These are phyloP conservation scores for Nicotiana obtusifolia DNA, from an alignment of 257 asterid genomes.

Conservation along the genomic window DNA sequence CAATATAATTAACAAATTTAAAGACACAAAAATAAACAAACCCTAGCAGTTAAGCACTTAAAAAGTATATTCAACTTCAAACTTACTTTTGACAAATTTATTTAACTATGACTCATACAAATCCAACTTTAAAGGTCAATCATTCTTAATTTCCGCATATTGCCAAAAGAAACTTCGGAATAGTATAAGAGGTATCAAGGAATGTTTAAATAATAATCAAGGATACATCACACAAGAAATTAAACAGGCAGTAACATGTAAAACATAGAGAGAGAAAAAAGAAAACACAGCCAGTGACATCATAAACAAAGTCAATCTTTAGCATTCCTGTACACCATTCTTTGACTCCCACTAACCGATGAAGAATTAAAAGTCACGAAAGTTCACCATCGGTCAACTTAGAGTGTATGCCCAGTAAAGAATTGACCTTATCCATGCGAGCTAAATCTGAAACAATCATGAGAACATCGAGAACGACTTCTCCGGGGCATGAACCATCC, in stretches of 20 bases:
- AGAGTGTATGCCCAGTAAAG: background rate
- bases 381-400: background rate
- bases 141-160: background rate
- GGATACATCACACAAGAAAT: background rate
- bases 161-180: background rate
- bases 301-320: background rate
- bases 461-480: slow-evolving; percentile 78
- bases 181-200: background rate
- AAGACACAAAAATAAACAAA: background rate
- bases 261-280: background rate
- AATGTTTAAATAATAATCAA: background rate
- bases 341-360: background rate
- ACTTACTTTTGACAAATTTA: background rate
- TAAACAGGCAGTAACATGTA: background rate
- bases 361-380: background rate
- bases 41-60: background rate
- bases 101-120: slow-evolving; percentile 3
- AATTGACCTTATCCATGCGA: slow-evolving; percentile 90
- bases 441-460: slow-evolving; percentile 96
- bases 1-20: background rate
- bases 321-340: background rate
- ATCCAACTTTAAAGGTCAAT: slow-evolving; percentile 1
- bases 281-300: background rate
- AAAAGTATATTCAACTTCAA: background rate
- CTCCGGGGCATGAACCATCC: slow-evolving; percentile 65